These are phyloP conservation scores for Phytopythium boreale DNA, from an alignment of 352 stramenopile genomes.

Conservation along the genomic window DNA sequence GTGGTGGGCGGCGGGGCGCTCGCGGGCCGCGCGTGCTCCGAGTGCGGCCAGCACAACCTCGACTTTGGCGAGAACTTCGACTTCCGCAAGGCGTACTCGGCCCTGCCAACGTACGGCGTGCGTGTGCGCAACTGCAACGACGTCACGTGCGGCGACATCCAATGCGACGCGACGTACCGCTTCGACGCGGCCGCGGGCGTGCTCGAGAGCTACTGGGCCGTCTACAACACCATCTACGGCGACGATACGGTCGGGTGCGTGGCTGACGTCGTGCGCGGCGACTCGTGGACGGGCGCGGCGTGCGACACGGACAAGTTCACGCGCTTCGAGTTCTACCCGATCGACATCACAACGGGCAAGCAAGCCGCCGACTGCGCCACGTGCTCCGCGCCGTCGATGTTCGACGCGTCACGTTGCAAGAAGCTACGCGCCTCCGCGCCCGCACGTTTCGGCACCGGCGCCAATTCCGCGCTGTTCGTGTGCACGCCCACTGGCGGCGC, in stretches of 20 bases:
- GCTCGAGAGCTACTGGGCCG: constrained; percentile 7
- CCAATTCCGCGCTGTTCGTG: constrained; percentile 6
- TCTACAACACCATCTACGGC: constrained; percentile 9
- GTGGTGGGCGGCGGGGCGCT: constrained; percentile 7
- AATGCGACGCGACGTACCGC: constrained; percentile 11
- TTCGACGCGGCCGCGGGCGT: constrained; percentile 12
- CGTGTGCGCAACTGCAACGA: constrained; percentile 10
- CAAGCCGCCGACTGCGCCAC: constrained; percentile 2
- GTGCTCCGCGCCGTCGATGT: constrained; percentile 6
- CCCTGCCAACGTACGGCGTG: constrained; percentile 3
- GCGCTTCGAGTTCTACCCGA: constrained; percentile 78
- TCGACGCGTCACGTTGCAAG: constrained; percentile 2
- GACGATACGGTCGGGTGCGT: constrained; percentile 6
- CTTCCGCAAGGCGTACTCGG: constrained; percentile 6
- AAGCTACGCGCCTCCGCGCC: constrained; percentile 2
- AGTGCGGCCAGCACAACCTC: constrained; percentile 11
- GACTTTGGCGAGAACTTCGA: constrained; percentile 9
- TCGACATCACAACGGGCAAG: constrained; percentile 13
- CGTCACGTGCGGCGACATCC: constrained; percentile 6
- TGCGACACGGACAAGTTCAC: constrained; percentile 75
- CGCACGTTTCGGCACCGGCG: constrained; percentile 5
- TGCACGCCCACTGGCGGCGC: constrained; percentile 7
- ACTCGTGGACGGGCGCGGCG: constrained; percentile 25
- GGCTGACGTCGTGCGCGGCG: constrained; percentile 4
- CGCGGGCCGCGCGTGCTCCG: constrained; percentile 4